Percentiles rank a stretch among this genome's conserved stretches.
phyloP scores from a whole-genome alignment of 306 rosid genomes.

The Vigna unguiculata region DNA sequence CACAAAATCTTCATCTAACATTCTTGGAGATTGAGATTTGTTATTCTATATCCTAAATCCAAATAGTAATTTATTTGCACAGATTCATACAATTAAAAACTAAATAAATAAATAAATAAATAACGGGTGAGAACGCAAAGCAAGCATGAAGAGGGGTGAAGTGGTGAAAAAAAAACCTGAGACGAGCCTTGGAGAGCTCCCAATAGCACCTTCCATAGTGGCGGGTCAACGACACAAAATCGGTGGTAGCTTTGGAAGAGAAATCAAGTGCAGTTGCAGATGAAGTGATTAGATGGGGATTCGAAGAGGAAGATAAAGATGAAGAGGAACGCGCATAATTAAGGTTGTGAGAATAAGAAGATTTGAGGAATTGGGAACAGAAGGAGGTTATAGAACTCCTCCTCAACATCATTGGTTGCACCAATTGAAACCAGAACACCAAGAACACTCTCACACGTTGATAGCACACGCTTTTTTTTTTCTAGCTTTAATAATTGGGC shows the following conservation, averaged over 20 bases:
- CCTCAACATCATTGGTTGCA: slow-evolving; percentile 15
- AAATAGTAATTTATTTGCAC: neutral
- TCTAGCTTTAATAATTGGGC: neutral
- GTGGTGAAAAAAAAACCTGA: slow-evolving; percentile 50
- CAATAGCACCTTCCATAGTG: slow-evolving; percentile 83
- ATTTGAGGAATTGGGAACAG: slow-evolving; percentile 36
- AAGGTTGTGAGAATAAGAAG: slow-evolving; percentile 9
- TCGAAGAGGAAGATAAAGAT: slow-evolving; percentile 20
- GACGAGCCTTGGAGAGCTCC: slow-evolving; percentile 93
- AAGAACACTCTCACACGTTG: no score
- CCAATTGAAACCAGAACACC: neutral
- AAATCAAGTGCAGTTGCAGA: slow-evolving; percentile 28
- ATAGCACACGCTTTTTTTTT: neutral
- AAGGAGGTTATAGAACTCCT: slow-evolving; percentile 33
- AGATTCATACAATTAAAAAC: neutral
- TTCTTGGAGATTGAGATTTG: neutral
- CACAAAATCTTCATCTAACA: neutral
- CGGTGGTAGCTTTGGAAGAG: slow-evolving; percentile 43
- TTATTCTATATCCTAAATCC: neutral
- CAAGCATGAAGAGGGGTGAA: neutral
- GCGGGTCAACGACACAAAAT: slow-evolving; percentile 52
- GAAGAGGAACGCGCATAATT: slow-evolving; percentile 8
- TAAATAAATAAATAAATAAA: neutral
- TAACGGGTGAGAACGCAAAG: no score
- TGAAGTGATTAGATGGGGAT: neutral